These are phyloP conservation scores for Cryptococcus jaspeensis DNA, from an alignment of 1,284 basidiomycete species.

Conservation along the genomic window DNA sequence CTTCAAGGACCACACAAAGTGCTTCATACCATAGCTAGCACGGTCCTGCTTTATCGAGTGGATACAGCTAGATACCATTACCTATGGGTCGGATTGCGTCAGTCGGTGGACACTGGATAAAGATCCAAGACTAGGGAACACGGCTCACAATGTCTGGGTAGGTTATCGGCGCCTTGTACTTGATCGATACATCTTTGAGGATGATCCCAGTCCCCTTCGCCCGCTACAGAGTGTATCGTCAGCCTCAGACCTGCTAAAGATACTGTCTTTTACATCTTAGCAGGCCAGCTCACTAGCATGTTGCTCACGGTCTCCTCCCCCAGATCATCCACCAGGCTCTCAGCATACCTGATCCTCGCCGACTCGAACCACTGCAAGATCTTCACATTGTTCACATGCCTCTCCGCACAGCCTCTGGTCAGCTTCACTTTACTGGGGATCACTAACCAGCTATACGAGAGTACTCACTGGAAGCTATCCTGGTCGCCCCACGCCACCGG, in stretches of 20 bases:
- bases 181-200: conserved; percentile 37
- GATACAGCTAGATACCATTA: conserved; percentile 39
- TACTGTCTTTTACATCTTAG: neutral
- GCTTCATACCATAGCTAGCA: conserved; percentile 35
- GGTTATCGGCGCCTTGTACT: conserved; percentile 42
- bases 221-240: conserved; percentile 15
- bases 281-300: conserved; percentile 21
- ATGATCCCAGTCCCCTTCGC: conserved; percentile 39
- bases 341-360: conserved; percentile 37
- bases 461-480: conserved; percentile 47
- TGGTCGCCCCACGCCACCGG: conserved; percentile 49
- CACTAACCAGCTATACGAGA: too few relatives aligned
- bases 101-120: neutral
- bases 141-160: conserved; percentile 46
- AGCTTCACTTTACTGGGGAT: neutral
- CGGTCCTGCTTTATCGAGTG: conserved; percentile 35
- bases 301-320: conserved; percentile 22
- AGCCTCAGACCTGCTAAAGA: neutral
- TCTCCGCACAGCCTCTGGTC: conserved; percentile 4
- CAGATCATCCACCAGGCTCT: conserved; percentile 31
- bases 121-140: neutral
- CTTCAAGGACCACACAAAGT: conserved; percentile 41
- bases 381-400: conserved; percentile 50
- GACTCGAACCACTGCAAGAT: conserved; percentile 46
- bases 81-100: conserved; percentile 17